A percentile compares a stretch with the other conserved stretches of the same genome.
These are phyloP conservation scores for Penicillium sp. DNA, from an alignment of 2,329 filamentous ascomycete genomes.

Conservation along the genomic window DNA sequence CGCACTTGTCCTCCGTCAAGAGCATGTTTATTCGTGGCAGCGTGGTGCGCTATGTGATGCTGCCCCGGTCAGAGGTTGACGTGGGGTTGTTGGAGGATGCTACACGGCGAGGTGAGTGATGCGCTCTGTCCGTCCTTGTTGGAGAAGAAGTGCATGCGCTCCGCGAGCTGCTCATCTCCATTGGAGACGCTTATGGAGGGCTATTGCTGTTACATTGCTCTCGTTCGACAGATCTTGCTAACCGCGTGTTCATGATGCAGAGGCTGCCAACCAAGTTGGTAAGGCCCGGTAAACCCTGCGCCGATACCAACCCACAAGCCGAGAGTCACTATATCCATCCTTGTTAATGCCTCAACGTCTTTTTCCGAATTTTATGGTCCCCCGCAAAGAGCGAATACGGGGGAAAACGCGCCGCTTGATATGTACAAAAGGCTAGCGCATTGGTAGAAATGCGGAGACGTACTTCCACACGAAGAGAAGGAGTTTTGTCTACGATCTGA, in stretches of 20 bases:
- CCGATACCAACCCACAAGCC: conserved; percentile 19
- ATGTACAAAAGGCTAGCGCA: conserved; percentile 1
- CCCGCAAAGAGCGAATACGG: conserved; percentile 7
- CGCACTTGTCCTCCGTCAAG: conserved; percentile 87
- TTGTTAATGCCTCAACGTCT: conserved; percentile 17
- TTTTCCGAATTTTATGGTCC: conserved; percentile 12
- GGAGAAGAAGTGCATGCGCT: neutral
- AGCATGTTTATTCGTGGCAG: conserved; percentile 95
- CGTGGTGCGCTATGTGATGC: conserved; percentile 88
- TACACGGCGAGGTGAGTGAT: conserved; percentile 71
- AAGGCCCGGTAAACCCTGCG: conserved; percentile 46
- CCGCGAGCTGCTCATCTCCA: neutral
- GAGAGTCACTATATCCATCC: conserved; percentile 20
- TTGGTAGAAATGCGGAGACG: neutral
- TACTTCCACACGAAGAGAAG: neutral
- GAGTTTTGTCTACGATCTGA: neutral
- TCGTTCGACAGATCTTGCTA: conserved; percentile 4
- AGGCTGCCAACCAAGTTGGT: conserved; percentile 53
- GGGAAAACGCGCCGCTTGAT: conserved; percentile 1
- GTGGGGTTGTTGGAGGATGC: conserved; percentile 87
- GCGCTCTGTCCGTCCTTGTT: neutral
- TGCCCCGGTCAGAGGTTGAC: conserved; percentile 80
- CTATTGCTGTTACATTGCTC: neutral
- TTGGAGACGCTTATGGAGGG: no score
- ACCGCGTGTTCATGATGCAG: conserved; percentile 26